Conservation (phyloP, 2,329 filamentous ascomycete genomes). For the Alternaria brassicicola region DNA sequence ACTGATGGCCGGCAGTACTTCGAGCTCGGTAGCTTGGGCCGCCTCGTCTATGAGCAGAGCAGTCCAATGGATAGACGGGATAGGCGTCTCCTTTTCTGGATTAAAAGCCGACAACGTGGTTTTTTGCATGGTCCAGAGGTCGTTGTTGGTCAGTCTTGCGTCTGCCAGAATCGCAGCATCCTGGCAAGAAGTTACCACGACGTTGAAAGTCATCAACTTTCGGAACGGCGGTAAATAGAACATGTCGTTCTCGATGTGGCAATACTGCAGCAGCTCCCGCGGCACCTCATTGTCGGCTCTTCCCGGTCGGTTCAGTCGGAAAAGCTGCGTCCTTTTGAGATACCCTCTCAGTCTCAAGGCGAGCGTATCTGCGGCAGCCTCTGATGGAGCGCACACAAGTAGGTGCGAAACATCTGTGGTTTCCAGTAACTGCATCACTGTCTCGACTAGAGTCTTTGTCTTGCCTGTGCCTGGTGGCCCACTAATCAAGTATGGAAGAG, state of each 20-base stretch:
- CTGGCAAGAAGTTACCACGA: conserved; percentile 53
- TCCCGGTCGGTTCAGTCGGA: conserved; percentile 52
- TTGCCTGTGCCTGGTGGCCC: conserved; percentile 61
- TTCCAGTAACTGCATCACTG: conserved; percentile 45
- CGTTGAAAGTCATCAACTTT: conserved; percentile 49
- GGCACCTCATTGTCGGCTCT: conserved; percentile 53
- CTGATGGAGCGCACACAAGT: conserved; percentile 55
- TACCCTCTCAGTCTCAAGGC: conserved; percentile 48
- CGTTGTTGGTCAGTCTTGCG: conserved; percentile 52
- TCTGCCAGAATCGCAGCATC: conserved; percentile 52
- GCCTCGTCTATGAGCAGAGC: conserved; percentile 56
- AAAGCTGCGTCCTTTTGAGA: conserved; percentile 46
- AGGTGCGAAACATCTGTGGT: conserved; percentile 40
- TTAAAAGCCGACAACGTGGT: conserved; percentile 41
- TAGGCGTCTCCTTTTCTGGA: conserved; percentile 21
- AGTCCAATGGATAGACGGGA: conserved; percentile 48
- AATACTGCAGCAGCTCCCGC: conserved; percentile 47
- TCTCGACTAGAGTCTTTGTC: conserved; percentile 58
- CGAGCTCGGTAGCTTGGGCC: conserved; percentile 54
- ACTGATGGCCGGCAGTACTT: conserved; percentile 50
- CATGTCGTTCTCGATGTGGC: conserved; percentile 49
- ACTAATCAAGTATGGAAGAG: conserved; percentile 55
- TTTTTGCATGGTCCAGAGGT: conserved; percentile 49
- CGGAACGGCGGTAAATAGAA: conserved; percentile 51
- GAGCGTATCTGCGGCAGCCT: conserved; percentile 55